A percentile compares a stretch with the other conserved stretches of the same genome.
phyloP scores from a whole-genome alignment of 441 rosid species.

The Adansonia grandidieri region DNA sequence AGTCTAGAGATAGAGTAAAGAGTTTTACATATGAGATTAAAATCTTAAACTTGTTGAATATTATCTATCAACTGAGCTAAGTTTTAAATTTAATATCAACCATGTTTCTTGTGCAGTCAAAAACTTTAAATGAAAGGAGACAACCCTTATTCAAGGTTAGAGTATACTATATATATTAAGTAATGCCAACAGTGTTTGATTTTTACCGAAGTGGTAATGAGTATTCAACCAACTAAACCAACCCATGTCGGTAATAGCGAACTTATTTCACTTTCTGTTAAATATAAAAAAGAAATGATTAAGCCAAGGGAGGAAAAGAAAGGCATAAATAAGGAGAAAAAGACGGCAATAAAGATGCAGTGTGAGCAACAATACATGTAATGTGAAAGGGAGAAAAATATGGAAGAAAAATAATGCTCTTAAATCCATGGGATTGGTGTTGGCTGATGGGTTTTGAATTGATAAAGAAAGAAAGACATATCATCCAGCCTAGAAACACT shows the following conservation, averaged over 20 bases:
- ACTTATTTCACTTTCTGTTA: neutral
- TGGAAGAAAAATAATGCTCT: neutral
- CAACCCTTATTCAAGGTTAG: too few relatives aligned
- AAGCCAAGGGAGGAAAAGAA: neutral
- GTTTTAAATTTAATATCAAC: too few relatives aligned
- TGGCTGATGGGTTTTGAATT: neutral
- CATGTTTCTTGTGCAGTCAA: too few relatives aligned
- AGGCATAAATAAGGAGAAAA: neutral
- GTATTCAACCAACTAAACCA: too few relatives aligned
- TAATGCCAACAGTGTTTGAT: too few relatives aligned
- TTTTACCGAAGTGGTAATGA: too few relatives aligned
- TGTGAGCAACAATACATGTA: neutral
- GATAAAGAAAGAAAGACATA: slow-evolving; percentile 2
- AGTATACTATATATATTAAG: too few relatives aligned
- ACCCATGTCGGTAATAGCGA: too few relatives aligned
- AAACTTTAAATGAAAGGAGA: too few relatives aligned
- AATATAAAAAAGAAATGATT: neutral
- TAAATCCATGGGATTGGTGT: neutral
- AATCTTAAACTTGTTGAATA: too few relatives aligned
- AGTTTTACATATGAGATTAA: too few relatives aligned
- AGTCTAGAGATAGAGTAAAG: neutral
- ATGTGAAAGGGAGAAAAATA: slow-evolving; percentile 1
- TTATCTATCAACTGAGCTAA: too few relatives aligned
- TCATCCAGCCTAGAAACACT: slow-evolving; percentile 43
- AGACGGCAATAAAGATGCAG: neutral